phyloP scores from a whole-genome alignment of 805 yeast species.

The Pichia scutulata region DNA sequence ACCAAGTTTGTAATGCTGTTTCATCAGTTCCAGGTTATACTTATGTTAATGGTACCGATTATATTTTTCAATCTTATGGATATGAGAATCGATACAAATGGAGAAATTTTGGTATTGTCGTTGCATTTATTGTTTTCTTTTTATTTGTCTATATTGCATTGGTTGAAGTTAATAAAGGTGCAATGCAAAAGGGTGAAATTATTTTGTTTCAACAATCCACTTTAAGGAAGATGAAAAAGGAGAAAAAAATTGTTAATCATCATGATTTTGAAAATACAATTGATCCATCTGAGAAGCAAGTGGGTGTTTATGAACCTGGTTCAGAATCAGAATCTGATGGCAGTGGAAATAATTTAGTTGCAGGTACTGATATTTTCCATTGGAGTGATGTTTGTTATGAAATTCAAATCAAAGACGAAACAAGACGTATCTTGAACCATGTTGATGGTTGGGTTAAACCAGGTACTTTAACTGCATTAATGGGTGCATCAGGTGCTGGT shows the following conservation, averaged over 20 bases:
- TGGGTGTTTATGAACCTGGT: constrained; percentile 15
- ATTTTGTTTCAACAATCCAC: constrained; percentile 48
- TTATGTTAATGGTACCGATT: constrained; percentile 52
- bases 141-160: constrained; percentile 43
- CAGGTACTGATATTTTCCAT: constrained; percentile 51
- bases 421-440: constrained; percentile 51
- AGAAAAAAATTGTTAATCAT: constrained; percentile 22
- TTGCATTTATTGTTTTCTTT: constrained; percentile 51
- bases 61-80: constrained; percentile 40
- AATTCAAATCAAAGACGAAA: constrained; percentile 52
- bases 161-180: constrained; percentile 52
- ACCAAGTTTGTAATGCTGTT: constrained; percentile 32
- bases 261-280: constrained; percentile 23
- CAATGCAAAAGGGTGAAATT: constrained; percentile 66
- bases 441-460: constrained; percentile 83
- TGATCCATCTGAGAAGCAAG: constrained; percentile 19
- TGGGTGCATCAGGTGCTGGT: constrained; percentile 64
- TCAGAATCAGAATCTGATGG: constrained; percentile 18
- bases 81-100: constrained; percentile 56
- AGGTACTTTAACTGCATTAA: constrained; percentile 68
- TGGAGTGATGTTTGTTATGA: constrained; percentile 74
- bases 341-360: constrained; percentile 23
- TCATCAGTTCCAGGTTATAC: constrained; percentile 52
- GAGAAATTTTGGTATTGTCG: constrained; percentile 71
- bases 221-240: constrained; percentile 39